Base-by-base conservation (phyloP, 1,284 basidiomycete genomes). In the Pisolithus thermaeus region DNA sequence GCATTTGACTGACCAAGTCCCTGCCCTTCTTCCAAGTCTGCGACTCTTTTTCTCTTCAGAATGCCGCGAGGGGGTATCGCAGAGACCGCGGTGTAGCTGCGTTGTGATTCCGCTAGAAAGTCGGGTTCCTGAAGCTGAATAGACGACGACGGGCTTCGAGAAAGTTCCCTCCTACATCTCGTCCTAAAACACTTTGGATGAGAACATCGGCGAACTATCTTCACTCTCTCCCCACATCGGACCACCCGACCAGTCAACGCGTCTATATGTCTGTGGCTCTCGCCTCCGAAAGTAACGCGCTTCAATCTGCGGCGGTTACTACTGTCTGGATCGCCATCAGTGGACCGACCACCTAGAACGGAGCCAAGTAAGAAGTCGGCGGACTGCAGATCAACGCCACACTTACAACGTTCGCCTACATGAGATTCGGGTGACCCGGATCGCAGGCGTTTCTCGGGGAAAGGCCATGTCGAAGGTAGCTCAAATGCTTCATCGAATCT, bases 61-160 rank as follows among this genome's bases (percentile, higher is more conserved):
- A 66, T 65, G 6, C 65, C 64, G 37, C 56, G 55, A 46, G 66
- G 68, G 7, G 55, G 56, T 23, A 55, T 46, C 38, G 58, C 52
- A 32, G 23, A 66, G 63, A 56, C 68, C 61, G 23, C 57, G 61
- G 25, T 63, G 65, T 2, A 52, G 54, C 43, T 69, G 59, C 23
- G 38, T 39, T 7, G n/a, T 11, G 38, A 2, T 27, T 25, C 16
- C 23, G 16, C 23, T 25, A 7, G 16, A 5, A 25, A 6, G 4
- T 43, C 41, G 12, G 3, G 12, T 4, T 6, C 23, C 41, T 43
- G 41, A 16, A 23, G 22, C 11, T 42, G 22, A 7, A 28, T 25
- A 14, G 5, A n/a, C 11, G 48, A 25, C 11, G 32, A 52, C 28
- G 51, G 32, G 30, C 23, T 38, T 25, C 25, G 35, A 32, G 27